phyloP scores from a whole-genome alignment of 1,139 yeast genomes.

The Saccharomyces uvarum region DNA sequence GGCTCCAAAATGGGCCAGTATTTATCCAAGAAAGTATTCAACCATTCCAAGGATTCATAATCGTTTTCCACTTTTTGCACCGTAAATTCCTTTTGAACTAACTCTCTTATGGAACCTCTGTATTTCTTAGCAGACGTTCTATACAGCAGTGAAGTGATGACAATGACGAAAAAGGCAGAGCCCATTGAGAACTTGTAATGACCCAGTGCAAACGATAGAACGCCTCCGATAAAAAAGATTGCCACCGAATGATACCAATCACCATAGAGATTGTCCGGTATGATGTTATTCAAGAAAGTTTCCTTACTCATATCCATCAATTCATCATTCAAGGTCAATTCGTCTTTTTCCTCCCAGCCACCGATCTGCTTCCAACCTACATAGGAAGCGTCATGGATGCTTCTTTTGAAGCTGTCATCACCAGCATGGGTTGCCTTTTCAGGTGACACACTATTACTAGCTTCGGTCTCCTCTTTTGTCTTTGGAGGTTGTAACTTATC shows the following conservation, averaged over 20 bases:
- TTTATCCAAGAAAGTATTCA: conserved; percentile 74
- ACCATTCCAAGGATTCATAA: conserved; percentile 90
- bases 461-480: not conserved
- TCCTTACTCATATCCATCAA: conserved; percentile 57
- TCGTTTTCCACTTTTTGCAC: conserved; percentile 75
- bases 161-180: conserved; percentile 64
- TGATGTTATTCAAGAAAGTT: conserved; percentile 60
- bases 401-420: conserved; percentile 33
- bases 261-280: conserved; percentile 73
- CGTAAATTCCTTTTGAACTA: conserved; percentile 76
- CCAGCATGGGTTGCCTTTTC: conserved; percentile 25
- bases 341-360: conserved; percentile 66
- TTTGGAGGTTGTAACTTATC: not conserved
- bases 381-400: conserved; percentile 53
- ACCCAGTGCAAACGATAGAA: conserved; percentile 72
- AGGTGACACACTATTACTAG: not conserved
- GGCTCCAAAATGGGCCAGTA: conserved; percentile 91
- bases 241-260: conserved; percentile 95
- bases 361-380: conserved; percentile 96
- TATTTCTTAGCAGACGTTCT: conserved; percentile 76
- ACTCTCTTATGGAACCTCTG: conserved; percentile 64
- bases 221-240: conserved; percentile 52
- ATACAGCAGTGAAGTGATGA: conserved; percentile 56
- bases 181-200: conserved; percentile 69
- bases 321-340: conserved; percentile 59